Percentiles rank a stretch among this genome's conserved stretches.
These are phyloP conservation scores for Tricholoma matsutake DNA, from an alignment of 768 basidiomycete species.

Conservation along the genomic window DNA sequence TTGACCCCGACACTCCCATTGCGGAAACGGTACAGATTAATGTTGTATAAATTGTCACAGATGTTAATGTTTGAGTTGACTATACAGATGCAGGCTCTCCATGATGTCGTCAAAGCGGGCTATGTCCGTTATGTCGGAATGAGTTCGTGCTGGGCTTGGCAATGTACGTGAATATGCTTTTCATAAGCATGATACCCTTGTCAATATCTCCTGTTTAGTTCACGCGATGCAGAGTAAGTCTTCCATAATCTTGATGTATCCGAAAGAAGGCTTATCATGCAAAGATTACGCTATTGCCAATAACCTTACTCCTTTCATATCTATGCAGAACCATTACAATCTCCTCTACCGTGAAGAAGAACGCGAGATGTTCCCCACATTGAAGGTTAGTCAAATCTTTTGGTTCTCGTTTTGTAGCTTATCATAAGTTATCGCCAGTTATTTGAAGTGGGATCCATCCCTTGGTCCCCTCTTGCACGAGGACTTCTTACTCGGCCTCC, in stretches of 20 bases:
- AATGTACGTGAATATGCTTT: too few relatives aligned
- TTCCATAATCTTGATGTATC: background rate
- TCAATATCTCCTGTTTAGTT: constrained; percentile 29
- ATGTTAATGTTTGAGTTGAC: background rate
- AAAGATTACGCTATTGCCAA: constrained; percentile 60
- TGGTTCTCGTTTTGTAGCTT: background rate
- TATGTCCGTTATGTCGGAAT: too few relatives aligned
- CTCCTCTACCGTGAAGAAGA: constrained; percentile 65
- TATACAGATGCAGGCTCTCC: constrained; percentile 63
- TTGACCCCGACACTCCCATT: constrained; percentile 55
- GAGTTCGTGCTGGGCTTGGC: too few relatives aligned
- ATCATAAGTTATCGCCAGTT: too few relatives aligned
- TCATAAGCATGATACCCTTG: too few relatives aligned
- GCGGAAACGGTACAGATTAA: constrained; percentile 42
- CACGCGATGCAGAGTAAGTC: constrained; percentile 51
- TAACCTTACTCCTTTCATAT: constrained; percentile 36
- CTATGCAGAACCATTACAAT: constrained; percentile 48
- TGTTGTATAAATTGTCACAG: background rate
- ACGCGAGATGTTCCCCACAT: constrained; percentile 54
- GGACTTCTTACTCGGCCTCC: too few relatives aligned
- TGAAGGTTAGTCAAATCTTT: constrained; percentile 41
- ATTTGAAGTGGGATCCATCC: too few relatives aligned
- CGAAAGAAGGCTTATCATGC: background rate
- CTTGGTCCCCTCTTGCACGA: too few relatives aligned
- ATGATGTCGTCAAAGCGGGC: constrained; percentile 63